phyloP scores from a whole-genome alignment of 2,329 filamentous ascomycete genomes.

The Davidsoniella australis region DNA sequence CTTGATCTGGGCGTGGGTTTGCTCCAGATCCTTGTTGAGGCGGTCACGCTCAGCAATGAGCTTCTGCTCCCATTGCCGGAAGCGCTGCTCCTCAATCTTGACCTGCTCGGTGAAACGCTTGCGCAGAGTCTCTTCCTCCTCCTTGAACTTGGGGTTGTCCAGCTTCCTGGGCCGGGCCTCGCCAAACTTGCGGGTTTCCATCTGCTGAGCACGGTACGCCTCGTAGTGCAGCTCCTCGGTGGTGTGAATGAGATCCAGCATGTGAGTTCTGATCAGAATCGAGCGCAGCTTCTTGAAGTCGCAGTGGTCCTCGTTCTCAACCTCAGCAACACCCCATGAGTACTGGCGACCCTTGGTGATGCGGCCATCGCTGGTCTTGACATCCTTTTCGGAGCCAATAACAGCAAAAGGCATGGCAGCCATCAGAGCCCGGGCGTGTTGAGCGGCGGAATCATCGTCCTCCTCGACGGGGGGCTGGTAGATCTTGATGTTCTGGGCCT shows the following conservation, averaged over 20 bases:
- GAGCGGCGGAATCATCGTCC: conserved; percentile 88
- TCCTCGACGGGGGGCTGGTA: conserved; percentile 97
- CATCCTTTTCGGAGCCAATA: conserved; percentile 97
- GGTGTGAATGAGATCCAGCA: conserved; percentile 98
- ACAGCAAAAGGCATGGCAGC: conserved; percentile 97
- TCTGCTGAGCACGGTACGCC: conserved; percentile 95
- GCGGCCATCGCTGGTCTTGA: conserved; percentile 87
- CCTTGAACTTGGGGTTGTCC: conserved; percentile 99
- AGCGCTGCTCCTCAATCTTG: conserved; percentile 98
- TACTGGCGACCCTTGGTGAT: conserved; percentile 99
- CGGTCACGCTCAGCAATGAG: conserved; percentile 96
- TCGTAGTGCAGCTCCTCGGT: conserved; percentile 99
- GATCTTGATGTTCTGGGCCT: conserved; percentile 98
- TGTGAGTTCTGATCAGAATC: conserved; percentile 96
- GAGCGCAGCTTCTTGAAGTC: conserved; percentile 99
- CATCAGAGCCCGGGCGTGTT: conserved; percentile 88
- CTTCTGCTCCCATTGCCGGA: conserved; percentile 99
- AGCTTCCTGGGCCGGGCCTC: conserved; percentile 94
- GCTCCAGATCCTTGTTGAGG: conserved; percentile 98
- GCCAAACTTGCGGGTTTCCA: conserved; percentile 99
- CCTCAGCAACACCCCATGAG: conserved; percentile 97
- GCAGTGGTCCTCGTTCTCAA: conserved; percentile 99
- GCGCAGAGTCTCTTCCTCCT: conserved; percentile 93
- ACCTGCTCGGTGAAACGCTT: conserved; percentile 99
- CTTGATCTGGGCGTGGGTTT: conserved; percentile 90